Evolutionary conservation across 805 yeast species (phyloP).

Genomic region (Isabelozyma pseudorhagii): DNA sequence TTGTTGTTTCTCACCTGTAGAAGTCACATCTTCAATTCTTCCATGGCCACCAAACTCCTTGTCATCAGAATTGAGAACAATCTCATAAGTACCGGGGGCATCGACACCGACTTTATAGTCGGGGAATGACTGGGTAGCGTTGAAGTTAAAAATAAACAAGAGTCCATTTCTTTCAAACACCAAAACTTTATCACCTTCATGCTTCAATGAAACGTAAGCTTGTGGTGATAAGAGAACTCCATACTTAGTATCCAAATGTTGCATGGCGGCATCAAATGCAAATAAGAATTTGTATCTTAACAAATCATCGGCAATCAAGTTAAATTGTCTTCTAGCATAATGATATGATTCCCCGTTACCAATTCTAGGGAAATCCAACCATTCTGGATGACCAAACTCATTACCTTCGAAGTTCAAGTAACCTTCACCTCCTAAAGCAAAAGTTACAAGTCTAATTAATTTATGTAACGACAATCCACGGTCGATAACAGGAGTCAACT

Average conservation of each 20-base stretch:
- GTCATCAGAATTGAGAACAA: constrained; percentile 74
- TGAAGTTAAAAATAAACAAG: constrained; percentile 85
- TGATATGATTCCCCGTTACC: constrained; percentile 88
- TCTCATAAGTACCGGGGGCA: constrained; percentile 66
- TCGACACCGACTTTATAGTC: constrained; percentile 94
- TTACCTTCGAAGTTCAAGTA: constrained; percentile 95
- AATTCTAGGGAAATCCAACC: constrained; percentile 94
- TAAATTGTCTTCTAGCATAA: constrained; percentile 94
- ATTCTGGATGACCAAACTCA: constrained; percentile 98
- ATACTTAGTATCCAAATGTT: constrained; percentile 63
- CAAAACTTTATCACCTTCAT: constrained; percentile 84
- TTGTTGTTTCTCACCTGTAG: constrained; percentile 36
- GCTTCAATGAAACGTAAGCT: constrained; percentile 84
- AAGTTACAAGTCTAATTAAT: constrained; percentile 82
- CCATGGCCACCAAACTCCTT: constrained; percentile 76
- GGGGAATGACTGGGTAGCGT: constrained; percentile 76
- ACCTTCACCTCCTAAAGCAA: constrained; percentile 94
- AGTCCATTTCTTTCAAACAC: constrained; percentile 87
- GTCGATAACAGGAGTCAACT: constrained; percentile 73
- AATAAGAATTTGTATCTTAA: constrained; percentile 76
- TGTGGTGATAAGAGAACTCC: constrained; percentile 68
- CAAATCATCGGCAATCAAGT: constrained; percentile 73
- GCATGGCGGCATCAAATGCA: constrained; percentile 85
- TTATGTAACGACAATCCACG: constrained; percentile 91
- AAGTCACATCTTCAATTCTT: constrained; percentile 50